These are phyloP conservation scores for Penicillium rolfsii DNA, from an alignment of 2,329 filamentous ascomycete species.

Conservation along the genomic window DNA sequence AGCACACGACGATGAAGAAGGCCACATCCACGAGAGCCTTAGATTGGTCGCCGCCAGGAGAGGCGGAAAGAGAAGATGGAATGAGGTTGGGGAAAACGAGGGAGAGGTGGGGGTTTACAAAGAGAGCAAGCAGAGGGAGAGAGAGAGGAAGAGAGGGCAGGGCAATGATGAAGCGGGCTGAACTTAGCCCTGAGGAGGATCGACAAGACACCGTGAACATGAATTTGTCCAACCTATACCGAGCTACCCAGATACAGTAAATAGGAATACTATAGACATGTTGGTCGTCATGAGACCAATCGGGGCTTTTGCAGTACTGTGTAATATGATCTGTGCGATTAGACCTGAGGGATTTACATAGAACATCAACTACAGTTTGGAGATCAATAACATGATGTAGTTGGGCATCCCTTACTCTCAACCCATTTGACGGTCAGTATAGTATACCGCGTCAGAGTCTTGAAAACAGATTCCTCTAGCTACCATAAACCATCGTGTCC, in stretches of 20 bases:
- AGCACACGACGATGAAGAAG: constrained; percentile 1
- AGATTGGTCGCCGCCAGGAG: not conserved
- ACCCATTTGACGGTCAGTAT: too few relatives aligned
- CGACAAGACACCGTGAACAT: not conserved
- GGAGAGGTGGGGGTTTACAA: not conserved
- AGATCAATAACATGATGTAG: too few relatives aligned
- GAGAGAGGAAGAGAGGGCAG: too few relatives aligned
- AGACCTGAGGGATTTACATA: too few relatives aligned
- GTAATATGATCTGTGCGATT: too few relatives aligned
- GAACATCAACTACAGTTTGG: not conserved
- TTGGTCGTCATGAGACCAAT: not conserved
- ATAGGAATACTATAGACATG: not conserved
- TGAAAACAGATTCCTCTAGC: not conserved
- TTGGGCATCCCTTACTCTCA: too few relatives aligned
- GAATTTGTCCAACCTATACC: not conserved
- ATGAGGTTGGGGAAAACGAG: not conserved
- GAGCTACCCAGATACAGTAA: not conserved
- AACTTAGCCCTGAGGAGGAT: constrained; percentile 7
- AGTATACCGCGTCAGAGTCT: too few relatives aligned
- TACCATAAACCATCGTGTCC: not conserved
- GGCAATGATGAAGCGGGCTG: not conserved
- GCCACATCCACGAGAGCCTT: constrained; percentile 2
- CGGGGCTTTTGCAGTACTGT: too few relatives aligned
- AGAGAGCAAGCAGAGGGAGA: too few relatives aligned
- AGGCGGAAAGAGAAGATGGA: not conserved